Evolutionary conservation across 768 basidiomycete species (phyloP).

Genomic region (Krasilnikovozyma curviuscula): DNA sequence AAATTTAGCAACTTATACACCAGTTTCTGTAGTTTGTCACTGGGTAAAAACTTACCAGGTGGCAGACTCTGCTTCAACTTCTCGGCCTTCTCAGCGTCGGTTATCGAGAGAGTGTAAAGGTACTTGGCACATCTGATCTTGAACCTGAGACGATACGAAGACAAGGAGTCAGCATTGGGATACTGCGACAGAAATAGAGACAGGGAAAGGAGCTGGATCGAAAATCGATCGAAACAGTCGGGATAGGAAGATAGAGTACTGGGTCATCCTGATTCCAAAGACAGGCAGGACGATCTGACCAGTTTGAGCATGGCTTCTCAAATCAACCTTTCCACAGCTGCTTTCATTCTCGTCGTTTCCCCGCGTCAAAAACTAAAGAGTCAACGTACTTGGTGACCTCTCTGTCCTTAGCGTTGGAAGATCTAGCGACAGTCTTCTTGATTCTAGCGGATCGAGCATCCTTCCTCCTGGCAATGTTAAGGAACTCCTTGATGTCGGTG

Average conservation of each 20-base stretch:
- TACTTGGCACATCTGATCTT: slow-evolving; percentile 85
- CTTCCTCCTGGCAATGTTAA: slow-evolving; percentile 89
- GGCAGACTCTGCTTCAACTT: slow-evolving; percentile 89
- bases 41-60: slow-evolving; percentile 46
- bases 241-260: neutral
- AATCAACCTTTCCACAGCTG: neutral
- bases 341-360: too few species aligned
- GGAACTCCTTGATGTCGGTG: slow-evolving; percentile 94
- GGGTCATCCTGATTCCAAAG: neutral
- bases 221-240: neutral
- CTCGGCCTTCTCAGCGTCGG: slow-evolving; percentile 95
- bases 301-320: too few species aligned
- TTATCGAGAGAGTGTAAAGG: slow-evolving; percentile 77
- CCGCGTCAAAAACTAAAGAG: too few species aligned
- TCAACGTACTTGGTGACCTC: slow-evolving; percentile 7
- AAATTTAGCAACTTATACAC: neutral
- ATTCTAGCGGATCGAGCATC: slow-evolving; percentile 83
- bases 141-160: slow-evolving; percentile 50
- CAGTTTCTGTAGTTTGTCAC: neutral
- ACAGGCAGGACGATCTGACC: neutral
- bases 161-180: slow-evolving; percentile 8
- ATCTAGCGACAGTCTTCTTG: slow-evolving; percentile 68
- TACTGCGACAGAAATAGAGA: neutral
- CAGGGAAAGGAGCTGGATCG: neutral
- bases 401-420: slow-evolving; percentile 11